These are phyloP conservation scores for Globisporangium barbulae DNA, from an alignment of 352 stramenopile species.

Conservation along the genomic window DNA sequence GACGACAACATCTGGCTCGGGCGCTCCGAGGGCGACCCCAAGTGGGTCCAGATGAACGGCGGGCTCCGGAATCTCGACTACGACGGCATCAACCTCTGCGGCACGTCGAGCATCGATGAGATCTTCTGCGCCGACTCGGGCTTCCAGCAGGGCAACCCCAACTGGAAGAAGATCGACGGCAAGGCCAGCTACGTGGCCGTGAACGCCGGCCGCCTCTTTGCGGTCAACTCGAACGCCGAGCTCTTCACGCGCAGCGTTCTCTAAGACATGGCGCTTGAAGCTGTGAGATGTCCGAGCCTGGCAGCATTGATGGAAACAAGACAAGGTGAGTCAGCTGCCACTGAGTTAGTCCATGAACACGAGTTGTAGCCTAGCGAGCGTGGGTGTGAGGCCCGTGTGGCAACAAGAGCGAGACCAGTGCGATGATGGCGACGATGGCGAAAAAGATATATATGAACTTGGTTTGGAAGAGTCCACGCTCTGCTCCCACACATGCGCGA, in stretches of 20 bases:
- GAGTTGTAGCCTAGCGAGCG: no score
- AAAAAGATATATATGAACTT: no score
- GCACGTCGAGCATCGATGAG: conserved; percentile 14
- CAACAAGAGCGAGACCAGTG: no score
- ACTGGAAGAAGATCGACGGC: conserved; percentile 10
- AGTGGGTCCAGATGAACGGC: conserved; percentile 20
- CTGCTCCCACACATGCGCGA: no score
- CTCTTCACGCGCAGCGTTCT: conserved; percentile 11
- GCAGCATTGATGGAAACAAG: background rate
- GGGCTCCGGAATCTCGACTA: conserved; percentile 25
- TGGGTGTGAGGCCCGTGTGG: no score
- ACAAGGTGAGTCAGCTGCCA: background rate
- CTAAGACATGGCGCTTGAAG: background rate
- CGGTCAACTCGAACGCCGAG: conserved; percentile 10
- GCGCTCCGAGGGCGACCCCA: conserved; percentile 17
- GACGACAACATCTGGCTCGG: conserved; percentile 22
- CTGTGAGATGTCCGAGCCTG: background rate
- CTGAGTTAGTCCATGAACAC: background rate
- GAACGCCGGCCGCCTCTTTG: conserved; percentile 8
- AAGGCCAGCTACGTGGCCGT: conserved; percentile 4
- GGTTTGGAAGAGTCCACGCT: no score
- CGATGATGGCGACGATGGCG: no score
- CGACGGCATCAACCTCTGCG: conserved; percentile 24
- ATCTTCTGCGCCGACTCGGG: conserved; percentile 19
- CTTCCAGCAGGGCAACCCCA: conserved; percentile 3